phyloP scores from a whole-genome alignment of 2,329 filamentous ascomycete species.

The Colletotrichum tropicicola region DNA sequence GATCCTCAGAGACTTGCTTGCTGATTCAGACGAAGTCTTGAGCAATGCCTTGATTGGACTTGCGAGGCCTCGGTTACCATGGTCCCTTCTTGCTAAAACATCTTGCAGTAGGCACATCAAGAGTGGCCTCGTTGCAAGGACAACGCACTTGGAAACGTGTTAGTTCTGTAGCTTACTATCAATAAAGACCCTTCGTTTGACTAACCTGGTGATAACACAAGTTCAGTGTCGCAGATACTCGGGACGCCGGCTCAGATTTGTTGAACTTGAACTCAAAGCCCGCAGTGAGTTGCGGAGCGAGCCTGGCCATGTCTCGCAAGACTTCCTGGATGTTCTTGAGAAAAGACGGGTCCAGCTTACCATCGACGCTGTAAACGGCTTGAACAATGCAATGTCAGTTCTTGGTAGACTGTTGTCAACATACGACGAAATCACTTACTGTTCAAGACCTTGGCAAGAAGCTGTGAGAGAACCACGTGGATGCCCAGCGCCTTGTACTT shows the following conservation, averaged over 20 bases:
- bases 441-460: conserved; percentile 18
- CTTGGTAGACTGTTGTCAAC: neutral
- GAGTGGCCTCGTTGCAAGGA: conserved; percentile 6
- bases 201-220: conserved; percentile 17
- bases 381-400: too few relatives aligned
- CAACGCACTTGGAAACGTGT: neutral
- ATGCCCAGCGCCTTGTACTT: conserved; percentile 11
- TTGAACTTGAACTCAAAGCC: conserved; percentile 19
- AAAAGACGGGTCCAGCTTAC: conserved; percentile 7
- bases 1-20: conserved; percentile 8
- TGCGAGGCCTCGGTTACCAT: conserved; percentile 10
- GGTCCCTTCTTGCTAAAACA: neutral
- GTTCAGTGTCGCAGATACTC: conserved; percentile 5
- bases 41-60: conserved; percentile 10
- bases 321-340: conserved; percentile 8
- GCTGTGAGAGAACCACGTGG: conserved; percentile 2
- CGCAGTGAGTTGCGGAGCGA: conserved; percentile 1
- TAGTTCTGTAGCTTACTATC: too few relatives aligned
- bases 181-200: too few relatives aligned
- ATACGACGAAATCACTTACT: neutral
- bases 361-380: conserved; percentile 20
- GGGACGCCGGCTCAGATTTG: conserved; percentile 1
- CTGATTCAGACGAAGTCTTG: conserved; percentile 11
- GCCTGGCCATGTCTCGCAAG: neutral
- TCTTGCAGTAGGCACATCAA: conserved; percentile 9